Percentiles rank a stretch among this genome's conserved stretches.
Conservation (phyloP, 257 asterid genomes). For the Anisodus tanguticus region DNA sequence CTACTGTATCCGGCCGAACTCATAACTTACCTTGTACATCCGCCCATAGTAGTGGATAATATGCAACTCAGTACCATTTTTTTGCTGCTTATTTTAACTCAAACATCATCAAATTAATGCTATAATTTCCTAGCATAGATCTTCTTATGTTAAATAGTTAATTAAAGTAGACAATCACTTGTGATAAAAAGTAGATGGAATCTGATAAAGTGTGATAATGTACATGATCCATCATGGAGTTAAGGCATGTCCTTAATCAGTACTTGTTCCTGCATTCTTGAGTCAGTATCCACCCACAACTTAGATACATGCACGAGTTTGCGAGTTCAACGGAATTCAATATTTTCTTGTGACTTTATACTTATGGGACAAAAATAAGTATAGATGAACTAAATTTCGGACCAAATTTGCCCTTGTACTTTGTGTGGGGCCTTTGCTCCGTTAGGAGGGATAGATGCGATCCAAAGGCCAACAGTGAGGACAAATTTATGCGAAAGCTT, state of each 20-base stretch:
- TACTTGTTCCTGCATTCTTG: slow-evolving; percentile 12
- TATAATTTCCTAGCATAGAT: slow-evolving; percentile 10
- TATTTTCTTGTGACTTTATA: neutral
- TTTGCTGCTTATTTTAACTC: neutral
- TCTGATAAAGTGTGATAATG: neutral
- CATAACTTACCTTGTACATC: too few relatives aligned
- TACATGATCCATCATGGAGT: neutral
- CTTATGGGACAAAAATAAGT: neutral
- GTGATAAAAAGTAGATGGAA: neutral
- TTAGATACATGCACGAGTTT: neutral
- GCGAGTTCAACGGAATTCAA: neutral
- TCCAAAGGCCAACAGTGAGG: neutral
- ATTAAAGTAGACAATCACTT: slow-evolving; percentile 19
- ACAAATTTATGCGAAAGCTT: too few relatives aligned
- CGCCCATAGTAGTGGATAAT: too few relatives aligned
- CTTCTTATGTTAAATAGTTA: neutral
- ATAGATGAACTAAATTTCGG: neutral
- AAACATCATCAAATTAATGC: neutral
- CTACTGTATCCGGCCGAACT: too few relatives aligned
- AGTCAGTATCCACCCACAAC: slow-evolving; percentile 22
- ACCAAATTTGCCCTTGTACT: neutral
- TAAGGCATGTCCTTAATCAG: slow-evolving; percentile 19
- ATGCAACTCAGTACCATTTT: neutral
- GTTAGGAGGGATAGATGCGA: neutral
- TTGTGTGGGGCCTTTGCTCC: neutral